Conservation (phyloP, 441 rosid genomes). For the Mallotus repandus region DNA sequence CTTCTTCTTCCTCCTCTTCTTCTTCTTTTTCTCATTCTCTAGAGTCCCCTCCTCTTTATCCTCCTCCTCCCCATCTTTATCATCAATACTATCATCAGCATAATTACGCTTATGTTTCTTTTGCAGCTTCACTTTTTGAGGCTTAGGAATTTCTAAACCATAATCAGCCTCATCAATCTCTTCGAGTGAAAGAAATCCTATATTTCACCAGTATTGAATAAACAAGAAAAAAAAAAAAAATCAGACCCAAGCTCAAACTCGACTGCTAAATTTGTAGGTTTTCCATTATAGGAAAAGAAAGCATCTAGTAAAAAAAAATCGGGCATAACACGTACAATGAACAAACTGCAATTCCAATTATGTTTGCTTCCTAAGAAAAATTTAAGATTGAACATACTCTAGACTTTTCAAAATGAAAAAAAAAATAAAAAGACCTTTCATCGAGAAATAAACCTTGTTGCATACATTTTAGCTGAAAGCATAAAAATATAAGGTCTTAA, state of each 20-base stretch:
- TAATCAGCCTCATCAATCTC: conserved; percentile 86
- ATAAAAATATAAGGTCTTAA: no score
- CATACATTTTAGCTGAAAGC: no score
- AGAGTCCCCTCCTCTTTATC: conserved; percentile 32
- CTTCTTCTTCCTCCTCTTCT: conserved; percentile 22
- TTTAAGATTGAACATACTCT: no score
- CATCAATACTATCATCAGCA: conserved; percentile 23
- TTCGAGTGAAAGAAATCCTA: conserved; percentile 90
- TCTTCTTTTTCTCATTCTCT: conserved; percentile 23
- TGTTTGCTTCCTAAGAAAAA: no score
- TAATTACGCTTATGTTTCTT: conserved; percentile 36
- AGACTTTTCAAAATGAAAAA: no score
- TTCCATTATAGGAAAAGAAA: background rate
- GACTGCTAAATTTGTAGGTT: no score
- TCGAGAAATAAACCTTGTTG: no score
- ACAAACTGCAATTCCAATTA: background rate
- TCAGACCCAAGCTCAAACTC: background rate
- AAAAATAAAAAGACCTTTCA: no score
- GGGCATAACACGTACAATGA: background rate
- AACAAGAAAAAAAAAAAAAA: background rate
- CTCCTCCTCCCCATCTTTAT: background rate
- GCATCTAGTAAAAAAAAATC: background rate
- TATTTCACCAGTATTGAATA: conserved; percentile 5
- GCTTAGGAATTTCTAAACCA: conserved; percentile 40
- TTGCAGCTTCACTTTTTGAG: conserved; percentile 29